Base-by-base conservation (phyloP, 2,329 filamentous ascomycete genomes). In the Penicillium sp. region DNA sequence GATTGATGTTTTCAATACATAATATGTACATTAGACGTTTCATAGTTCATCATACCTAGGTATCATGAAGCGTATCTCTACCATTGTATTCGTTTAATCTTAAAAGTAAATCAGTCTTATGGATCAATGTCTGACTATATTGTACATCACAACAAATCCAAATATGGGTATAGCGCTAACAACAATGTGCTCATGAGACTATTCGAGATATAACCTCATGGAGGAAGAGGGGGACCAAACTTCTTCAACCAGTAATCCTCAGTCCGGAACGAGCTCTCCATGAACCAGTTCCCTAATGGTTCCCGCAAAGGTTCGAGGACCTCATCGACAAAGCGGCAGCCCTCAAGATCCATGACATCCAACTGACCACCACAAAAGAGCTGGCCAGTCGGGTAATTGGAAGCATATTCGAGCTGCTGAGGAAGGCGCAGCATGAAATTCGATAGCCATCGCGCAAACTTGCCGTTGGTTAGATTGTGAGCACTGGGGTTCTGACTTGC, bases 371-470 rank as follows among this genome's bases (percentile, higher is more conserved):
- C 45, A 8, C 55, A 64, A 44, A 73, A 74, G n/a, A 72, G 30
- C 14, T 63, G 58, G 0, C 32, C 47, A 1, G 29, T 48, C 1
- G 67, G 65, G 10, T 58, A 50, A 8, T 36, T 42, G 7, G 27
- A 19, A 5, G 55, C 56, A 13, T 56, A 54, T 13, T 67, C 61
- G 32, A 65, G 36, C 35, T 61, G 59, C 16, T 59, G 54, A 10
- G 72, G 70, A 32, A 74, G 41, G 7, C 59, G 57, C 6, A 71
- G 19, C 67, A 73, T 68, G 42, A 72, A 67, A 57, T 73, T 62
- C 4, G 72, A 62, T 45, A 76, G 44, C 72, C 72, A 76, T 7
- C 34, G 38, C 0, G 70, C 72, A 39, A 76, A 68, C 5, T 55
- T 44, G 27, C 59, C 58, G 29, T 60, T 57, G 3, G 64, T 43